phyloP scores from a whole-genome alignment of 495 filamentous ascomycete genomes.

The Penicillium flavigenum region DNA sequence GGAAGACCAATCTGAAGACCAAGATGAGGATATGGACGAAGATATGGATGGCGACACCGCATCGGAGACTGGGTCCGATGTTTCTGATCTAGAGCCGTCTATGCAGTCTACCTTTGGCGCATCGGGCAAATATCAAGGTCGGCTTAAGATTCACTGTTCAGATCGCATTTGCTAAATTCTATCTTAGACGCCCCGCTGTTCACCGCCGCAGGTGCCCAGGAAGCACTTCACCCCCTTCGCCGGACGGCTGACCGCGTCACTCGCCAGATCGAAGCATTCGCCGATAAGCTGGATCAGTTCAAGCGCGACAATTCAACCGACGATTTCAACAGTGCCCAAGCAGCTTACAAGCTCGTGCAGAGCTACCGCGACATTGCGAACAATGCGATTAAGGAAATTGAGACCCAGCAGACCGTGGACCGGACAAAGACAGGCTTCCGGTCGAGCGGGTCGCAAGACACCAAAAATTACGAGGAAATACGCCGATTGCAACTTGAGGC shows the following conservation, averaged over 20 bases:
- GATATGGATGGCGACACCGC: slow-evolving; percentile 22
- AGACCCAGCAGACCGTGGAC: slow-evolving; percentile 38
- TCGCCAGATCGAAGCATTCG: slow-evolving; percentile 64
- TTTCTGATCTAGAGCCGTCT: slow-evolving; percentile 21
- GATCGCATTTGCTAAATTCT: slow-evolving; percentile 18
- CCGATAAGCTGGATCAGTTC: slow-evolving; percentile 62
- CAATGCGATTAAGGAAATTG: slow-evolving; percentile 42
- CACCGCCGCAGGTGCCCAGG: slow-evolving; percentile 49
- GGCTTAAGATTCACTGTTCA: neutral
- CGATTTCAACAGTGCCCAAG: slow-evolving; percentile 40
- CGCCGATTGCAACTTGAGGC: slow-evolving; percentile 66
- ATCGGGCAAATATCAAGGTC: slow-evolving; percentile 19
- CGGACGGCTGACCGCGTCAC: slow-evolving; percentile 60
- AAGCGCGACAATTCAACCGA: slow-evolving; percentile 42
- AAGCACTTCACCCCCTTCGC: slow-evolving; percentile 55
- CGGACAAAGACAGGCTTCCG: slow-evolving; percentile 36
- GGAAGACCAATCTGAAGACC: slow-evolving; percentile 13
- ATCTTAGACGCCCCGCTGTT: slow-evolving; percentile 38
- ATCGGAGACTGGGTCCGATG: slow-evolving; percentile 22
- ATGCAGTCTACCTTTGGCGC: slow-evolving; percentile 19
- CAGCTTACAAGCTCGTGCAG: slow-evolving; percentile 45
- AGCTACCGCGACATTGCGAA: slow-evolving; percentile 44
- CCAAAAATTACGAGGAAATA: slow-evolving; percentile 55
- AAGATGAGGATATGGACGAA: slow-evolving; percentile 34
- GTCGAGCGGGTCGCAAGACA: slow-evolving; percentile 31